A percentile compares a stretch with the other conserved stretches of the same genome.
phyloP scores from a whole-genome alignment of 2,329 filamentous ascomycete species.

The Aspergillus sp. region DNA sequence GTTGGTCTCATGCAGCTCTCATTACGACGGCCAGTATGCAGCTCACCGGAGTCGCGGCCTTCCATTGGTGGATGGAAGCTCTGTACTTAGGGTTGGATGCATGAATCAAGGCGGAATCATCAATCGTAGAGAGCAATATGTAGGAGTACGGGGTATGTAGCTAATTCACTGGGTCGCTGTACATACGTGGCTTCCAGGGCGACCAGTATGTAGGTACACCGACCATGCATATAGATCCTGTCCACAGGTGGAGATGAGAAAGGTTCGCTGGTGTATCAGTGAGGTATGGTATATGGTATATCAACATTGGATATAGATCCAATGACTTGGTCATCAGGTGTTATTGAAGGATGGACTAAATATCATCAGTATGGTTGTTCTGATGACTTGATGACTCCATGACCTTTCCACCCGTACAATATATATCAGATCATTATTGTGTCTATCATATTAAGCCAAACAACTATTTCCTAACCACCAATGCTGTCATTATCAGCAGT shows the following conservation, averaged over 20 bases:
- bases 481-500: too few relatives aligned
- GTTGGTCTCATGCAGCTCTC: neutral
- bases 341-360: too few relatives aligned
- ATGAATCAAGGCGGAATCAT: neutral
- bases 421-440: too few relatives aligned
- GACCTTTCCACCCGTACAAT: too few relatives aligned
- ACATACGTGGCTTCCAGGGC: slow-evolving; percentile 1
- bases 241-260: neutral
- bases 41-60: neutral
- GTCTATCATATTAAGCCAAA: too few relatives aligned
- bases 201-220: slow-evolving; percentile 11
- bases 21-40: slow-evolving; percentile 6
- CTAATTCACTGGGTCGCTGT: neutral
- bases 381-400: too few relatives aligned
- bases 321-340: too few relatives aligned
- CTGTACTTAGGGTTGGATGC: neutral
- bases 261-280: neutral
- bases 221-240: slow-evolving; percentile 8
- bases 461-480: too few relatives aligned
- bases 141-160: neutral
- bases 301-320: too few relatives aligned
- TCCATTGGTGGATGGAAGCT: slow-evolving; percentile 1
- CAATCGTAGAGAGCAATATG: neutral
- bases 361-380: too few relatives aligned
- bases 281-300: neutral